Evolutionary conservation across 768 basidiomycete genomes (phyloP), one percentile per base, ranked within the genome.

Genomic region (Pleurotus citrinopileatus): DNA sequence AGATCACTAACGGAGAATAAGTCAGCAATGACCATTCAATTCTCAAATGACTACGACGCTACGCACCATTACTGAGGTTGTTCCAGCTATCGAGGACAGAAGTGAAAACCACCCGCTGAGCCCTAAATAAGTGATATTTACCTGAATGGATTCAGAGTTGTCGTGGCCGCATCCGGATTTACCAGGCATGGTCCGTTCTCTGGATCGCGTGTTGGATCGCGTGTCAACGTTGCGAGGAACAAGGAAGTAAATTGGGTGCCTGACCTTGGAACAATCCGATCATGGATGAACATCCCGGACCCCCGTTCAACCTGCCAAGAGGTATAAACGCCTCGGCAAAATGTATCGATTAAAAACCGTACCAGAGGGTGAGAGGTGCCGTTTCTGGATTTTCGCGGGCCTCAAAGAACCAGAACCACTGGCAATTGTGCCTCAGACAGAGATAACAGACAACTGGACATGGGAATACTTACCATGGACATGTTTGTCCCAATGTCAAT

Each of bases 381-480:
- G 75, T 82, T 45, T 83, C 79, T 0, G 84, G 82, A 2, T 73
- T 68, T 26, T 79, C 67, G 12, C 86, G 75, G 2, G 86, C 76
- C 57, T 83, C 86, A 51, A 87, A 88, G 65, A 86, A 87, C 83
- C 85, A 87, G 61, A 87, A 87, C 83, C 82, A 87, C 84, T 85
- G n/a, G n/a, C n/a, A n/a, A n/a, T n/a, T n/a, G 51, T n/a, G 51
- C 3, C 27, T 52, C 32, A 28, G 26, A n/a, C 15, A 36, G 34
- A 7, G n/a, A 34, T 22, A 22, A 8, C 6, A 9, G 20, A 17
- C 46, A 13, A 15, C 29, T 4, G 10, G 29, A 27, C 32, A n/a
- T 17, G 20, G 27, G 2, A 15, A 40, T 2, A 57, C 70, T 54
- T 42, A 83, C 82, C 78, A 82, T 80, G 0, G 81, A 82, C 76